Base-by-base conservation (phyloP, 495 filamentous ascomycete species). In the Aspergillus kassunensis region DNA sequence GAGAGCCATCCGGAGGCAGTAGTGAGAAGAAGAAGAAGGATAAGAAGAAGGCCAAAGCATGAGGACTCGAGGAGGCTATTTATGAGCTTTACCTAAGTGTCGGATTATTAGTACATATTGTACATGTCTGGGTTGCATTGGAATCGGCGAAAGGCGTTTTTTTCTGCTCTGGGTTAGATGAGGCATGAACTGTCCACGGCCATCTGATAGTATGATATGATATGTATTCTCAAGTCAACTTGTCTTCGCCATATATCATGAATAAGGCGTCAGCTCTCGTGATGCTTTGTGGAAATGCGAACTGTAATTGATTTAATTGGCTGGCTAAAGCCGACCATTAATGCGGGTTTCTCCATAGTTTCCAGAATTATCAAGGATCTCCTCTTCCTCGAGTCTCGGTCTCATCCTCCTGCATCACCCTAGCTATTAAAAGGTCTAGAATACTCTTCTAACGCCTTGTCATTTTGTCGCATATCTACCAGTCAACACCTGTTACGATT, bases 21-120 rank as follows among this genome's bases (percentile, higher is more conserved):
- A n/a, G 57, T 50, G 74, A 71, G 23, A 72, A 73, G 63, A 73
- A 76, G 56, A 76, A 73, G 62, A 73, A 76, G 60, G 68, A 76
- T 34, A 80, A 80, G 71, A 76, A 73, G 64, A 73, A 76, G 61
- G 68, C 73, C 39, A 80, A 80, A 70, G 48, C 48, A 15, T 53
- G 33, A 41, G 6, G 47, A 9, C n/a, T n/a, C 9, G 24, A 9
- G 76, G 74, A 62, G 75, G 66, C 33, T n/a, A 40, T 27, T 27
- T 27, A n/a, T n/a, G n/a, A n/a, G n/a, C n/a, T n/a, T n/a, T n/a
- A n/a, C n/a, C n/a, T n/a, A n/a, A n/a, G n/a, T n/a, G n/a, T n/a
- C n/a, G n/a, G n/a, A n/a, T n/a, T n/a, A n/a, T n/a, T n/a, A n/a
- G 27, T 11, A 29, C 6, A 11, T 10, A 11, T 9, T 46, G 41